phyloP scores from a whole-genome alignment of 2,329 filamentous ascomycete genomes.

The Fusarium buharicum region DNA sequence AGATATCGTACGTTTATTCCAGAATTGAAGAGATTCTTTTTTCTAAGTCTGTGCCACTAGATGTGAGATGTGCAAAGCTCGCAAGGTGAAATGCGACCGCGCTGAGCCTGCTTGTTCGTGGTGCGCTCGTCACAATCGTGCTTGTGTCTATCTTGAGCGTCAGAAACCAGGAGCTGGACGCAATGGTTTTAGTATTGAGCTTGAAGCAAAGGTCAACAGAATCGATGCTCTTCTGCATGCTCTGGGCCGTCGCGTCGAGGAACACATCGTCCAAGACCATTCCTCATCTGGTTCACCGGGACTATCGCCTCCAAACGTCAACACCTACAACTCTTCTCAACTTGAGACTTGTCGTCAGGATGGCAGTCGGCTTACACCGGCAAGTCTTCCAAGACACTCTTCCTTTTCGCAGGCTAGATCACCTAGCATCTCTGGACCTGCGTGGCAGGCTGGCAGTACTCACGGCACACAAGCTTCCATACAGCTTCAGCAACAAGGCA shows the following conservation, averaged over 20 bases:
- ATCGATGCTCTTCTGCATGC: constrained; percentile 60
- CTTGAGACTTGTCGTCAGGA: constrained; percentile 43
- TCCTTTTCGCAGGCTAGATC: constrained; percentile 50
- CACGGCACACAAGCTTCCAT: constrained; percentile 23
- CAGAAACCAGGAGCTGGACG: constrained; percentile 74
- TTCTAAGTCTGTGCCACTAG: constrained; percentile 38
- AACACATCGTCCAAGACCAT: constrained; percentile 54
- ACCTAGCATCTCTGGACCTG: constrained; percentile 53
- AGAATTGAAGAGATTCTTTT: neutral
- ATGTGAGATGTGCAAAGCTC: constrained; percentile 58
- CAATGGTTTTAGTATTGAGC: constrained; percentile 70
- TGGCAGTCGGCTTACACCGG: constrained; percentile 35
- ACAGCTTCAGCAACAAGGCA: constrained; percentile 9
- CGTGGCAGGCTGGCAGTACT: constrained; percentile 45
- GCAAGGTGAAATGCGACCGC: constrained; percentile 62
- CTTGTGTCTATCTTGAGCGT: constrained; percentile 75
- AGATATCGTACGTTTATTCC: constrained; percentile 53
- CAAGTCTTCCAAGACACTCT: constrained; percentile 31
- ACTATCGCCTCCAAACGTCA: constrained; percentile 49
- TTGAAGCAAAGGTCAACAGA: constrained; percentile 65
- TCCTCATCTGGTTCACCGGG: constrained; percentile 16
- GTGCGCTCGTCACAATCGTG: constrained; percentile 73
- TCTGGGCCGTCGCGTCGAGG: constrained; percentile 55
- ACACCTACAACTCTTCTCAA: constrained; percentile 50
- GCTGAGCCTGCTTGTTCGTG: constrained; percentile 73